Conservation (phyloP, 169 alveolate genomes). For the Eimeria sp. region DNA sequence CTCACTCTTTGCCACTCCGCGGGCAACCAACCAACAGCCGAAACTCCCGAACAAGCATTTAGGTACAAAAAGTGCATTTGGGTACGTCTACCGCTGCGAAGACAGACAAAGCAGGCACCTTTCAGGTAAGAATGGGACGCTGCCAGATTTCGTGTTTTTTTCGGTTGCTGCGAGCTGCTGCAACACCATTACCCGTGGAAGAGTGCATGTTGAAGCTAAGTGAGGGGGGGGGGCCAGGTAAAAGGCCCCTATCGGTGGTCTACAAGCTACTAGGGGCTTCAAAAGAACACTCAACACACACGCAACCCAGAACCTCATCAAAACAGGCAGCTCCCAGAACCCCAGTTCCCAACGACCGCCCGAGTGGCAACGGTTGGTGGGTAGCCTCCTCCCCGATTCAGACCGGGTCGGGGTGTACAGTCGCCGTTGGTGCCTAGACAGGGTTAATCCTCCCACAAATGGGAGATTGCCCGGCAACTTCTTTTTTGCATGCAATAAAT, state of each 20-base stretch:
- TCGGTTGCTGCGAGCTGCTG: constrained; percentile 42
- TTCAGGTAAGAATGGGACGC: constrained; percentile 1
- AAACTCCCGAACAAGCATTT: background rate
- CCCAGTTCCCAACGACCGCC: background rate
- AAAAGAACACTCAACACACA: background rate
- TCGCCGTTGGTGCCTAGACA: background rate
- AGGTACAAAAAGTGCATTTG: background rate
- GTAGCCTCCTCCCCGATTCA: constrained; percentile 12
- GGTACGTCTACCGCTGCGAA: constrained; percentile 2
- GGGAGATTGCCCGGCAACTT: background rate
- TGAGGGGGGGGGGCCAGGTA: background rate
- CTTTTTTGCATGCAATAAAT: background rate
- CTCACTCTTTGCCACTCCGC: background rate
- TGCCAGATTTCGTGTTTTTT: background rate
- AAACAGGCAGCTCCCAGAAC: background rate
- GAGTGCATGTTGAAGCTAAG: constrained; percentile 20
- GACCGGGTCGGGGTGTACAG: constrained; percentile 1
- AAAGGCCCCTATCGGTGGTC: background rate
- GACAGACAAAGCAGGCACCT: background rate
- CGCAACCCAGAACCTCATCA: background rate
- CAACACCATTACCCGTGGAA: background rate
- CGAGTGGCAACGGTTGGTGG: background rate
- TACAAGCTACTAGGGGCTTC: background rate
- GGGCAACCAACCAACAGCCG: background rate
- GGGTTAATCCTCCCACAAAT: constrained; percentile 18